A percentile compares a stretch with the other conserved stretches of the same genome.
Evolutionary conservation across 2,329 filamentous ascomycete species (phyloP).

Genomic region (Fusarium dimerum): DNA sequence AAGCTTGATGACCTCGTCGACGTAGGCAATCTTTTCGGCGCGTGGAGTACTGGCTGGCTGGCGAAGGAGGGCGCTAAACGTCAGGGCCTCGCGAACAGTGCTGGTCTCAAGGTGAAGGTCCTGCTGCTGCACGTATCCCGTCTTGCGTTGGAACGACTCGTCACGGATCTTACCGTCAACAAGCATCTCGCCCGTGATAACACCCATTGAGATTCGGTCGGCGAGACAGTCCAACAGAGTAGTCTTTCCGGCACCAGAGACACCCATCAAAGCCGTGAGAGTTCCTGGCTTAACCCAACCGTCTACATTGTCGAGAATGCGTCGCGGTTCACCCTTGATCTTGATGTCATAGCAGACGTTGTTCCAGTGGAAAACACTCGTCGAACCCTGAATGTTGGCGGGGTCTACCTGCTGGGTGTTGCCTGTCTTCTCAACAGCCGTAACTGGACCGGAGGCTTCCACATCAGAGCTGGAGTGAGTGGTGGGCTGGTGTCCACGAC

Average conservation of each 20-base stretch:
- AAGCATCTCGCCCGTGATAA: conserved; percentile 69
- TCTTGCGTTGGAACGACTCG: conserved; percentile 69
- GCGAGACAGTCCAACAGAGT: conserved; percentile 66
- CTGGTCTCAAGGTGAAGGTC: conserved; percentile 48
- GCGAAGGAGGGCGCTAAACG: conserved; percentile 45
- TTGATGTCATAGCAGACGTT: conserved; percentile 75
- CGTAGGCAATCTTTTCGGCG: conserved; percentile 52
- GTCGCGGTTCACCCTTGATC: conserved; percentile 63
- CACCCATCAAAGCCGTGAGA: conserved; percentile 68
- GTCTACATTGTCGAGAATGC: conserved; percentile 70
- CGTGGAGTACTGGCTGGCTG: conserved; percentile 46
- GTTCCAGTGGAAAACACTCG: conserved; percentile 66
- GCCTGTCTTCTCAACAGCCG: conserved; percentile 20
- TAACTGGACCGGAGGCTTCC: conserved; percentile 24
- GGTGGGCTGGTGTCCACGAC: conserved; percentile 39
- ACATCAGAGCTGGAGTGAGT: conserved; percentile 20
- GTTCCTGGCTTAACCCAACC: conserved; percentile 77
- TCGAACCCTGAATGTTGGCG: conserved; percentile 26
- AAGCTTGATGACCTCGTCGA: conserved; percentile 55
- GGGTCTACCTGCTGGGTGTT: conserved; percentile 2
- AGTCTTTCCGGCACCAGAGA: conserved; percentile 57
- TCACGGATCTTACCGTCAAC: conserved; percentile 69
- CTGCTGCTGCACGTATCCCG: conserved; percentile 70
- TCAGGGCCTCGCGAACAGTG: conserved; percentile 49
- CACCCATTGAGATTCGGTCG: conserved; percentile 71